These are phyloP conservation scores for Hymenoscyphus fraxineus DNA, from an alignment of 2,329 filamentous ascomycete species.

Conservation along the genomic window DNA sequence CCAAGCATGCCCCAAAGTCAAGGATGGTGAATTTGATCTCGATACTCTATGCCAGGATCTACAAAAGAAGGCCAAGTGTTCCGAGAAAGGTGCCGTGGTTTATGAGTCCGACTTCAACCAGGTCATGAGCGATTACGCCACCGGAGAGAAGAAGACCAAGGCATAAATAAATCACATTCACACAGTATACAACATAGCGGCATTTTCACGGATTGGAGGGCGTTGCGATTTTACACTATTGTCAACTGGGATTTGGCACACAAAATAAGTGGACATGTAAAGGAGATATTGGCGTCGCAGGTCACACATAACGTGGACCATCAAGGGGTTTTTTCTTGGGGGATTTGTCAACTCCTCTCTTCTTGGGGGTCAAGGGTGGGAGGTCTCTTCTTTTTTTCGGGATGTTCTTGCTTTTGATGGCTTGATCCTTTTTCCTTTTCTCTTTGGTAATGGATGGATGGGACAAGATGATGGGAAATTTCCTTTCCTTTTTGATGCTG, in stretches of 20 bases:
- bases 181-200: constrained; percentile 4
- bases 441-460: background rate
- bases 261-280: constrained; percentile 8
- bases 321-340: background rate
- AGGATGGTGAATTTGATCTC: constrained; percentile 87
- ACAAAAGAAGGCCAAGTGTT: constrained; percentile 93
- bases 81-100: constrained; percentile 83
- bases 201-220: constrained; percentile 11
- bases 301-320: background rate
- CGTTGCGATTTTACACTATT: constrained; percentile 4
- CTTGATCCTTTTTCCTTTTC: background rate
- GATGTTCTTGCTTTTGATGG: background rate
- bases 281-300: constrained; percentile 11
- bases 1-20: constrained; percentile 80
- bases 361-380: background rate
- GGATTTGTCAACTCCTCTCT: background rate
- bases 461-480: background rate
- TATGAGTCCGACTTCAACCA: constrained; percentile 84
- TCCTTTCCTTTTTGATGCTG: background rate
- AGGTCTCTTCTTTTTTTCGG: background rate
- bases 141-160: constrained; percentile 15
- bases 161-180: constrained; percentile 5
- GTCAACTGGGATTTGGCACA: background rate
- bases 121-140: constrained; percentile 61
- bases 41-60: constrained; percentile 90